Conservation (phyloP, 2,329 filamentous ascomycete genomes). For the Anthostomella pinea region DNA sequence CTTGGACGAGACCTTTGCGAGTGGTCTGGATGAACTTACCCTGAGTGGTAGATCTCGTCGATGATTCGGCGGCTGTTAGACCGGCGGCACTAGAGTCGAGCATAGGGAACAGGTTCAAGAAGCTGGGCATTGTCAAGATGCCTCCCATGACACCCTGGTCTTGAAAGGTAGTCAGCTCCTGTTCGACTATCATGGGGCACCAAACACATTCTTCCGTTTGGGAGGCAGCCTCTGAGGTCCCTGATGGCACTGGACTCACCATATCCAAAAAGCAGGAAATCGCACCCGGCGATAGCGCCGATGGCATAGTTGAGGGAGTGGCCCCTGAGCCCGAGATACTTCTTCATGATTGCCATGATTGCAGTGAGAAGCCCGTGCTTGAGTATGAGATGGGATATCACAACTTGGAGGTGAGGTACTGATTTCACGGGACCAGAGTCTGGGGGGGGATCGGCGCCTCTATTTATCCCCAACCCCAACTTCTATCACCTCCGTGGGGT, state of each 20-base stretch:
- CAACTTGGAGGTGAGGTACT: too few relatives aligned
- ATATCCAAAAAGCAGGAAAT: conserved; percentile 3
- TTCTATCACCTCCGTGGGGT: too few relatives aligned
- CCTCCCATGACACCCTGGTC: conserved; percentile 4
- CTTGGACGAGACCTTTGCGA: background rate
- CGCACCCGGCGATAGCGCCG: conserved; percentile 1
- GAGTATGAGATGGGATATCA: too few relatives aligned
- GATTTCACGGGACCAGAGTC: too few relatives aligned
- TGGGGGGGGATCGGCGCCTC: too few relatives aligned
- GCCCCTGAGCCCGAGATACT: conserved; percentile 1
- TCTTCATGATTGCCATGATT: conserved; percentile 3
- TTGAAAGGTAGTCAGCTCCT: background rate
- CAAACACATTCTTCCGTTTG: too few relatives aligned
- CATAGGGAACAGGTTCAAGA: background rate
- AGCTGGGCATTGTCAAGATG: conserved; percentile 1
- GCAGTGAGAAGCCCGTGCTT: too few relatives aligned
- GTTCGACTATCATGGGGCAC: background rate
- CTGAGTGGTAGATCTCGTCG: conserved; percentile 1
- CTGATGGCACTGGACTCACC: too few relatives aligned
- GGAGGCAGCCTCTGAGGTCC: too few relatives aligned
- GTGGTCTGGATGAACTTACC: background rate
- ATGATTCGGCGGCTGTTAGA: background rate
- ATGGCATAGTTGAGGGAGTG: conserved; percentile 2
- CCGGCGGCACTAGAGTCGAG: background rate
- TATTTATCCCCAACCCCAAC: too few relatives aligned